These are phyloP conservation scores for Bacidia gigantensis DNA, from an alignment of 495 filamentous ascomycete species.

Conservation along the genomic window DNA sequence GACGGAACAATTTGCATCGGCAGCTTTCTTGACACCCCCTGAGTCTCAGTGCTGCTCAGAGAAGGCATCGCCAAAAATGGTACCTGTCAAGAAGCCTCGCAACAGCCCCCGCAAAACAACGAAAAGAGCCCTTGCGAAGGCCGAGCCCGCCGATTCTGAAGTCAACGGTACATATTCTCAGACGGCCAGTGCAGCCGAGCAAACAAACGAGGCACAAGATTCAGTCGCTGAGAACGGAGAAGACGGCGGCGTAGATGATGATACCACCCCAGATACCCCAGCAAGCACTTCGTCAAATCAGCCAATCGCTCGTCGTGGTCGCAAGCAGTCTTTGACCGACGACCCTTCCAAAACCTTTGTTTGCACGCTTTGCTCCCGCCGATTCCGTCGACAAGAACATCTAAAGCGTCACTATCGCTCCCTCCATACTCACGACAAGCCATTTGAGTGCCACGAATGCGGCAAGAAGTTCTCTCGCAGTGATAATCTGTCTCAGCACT, in stretches of 20 bases:
- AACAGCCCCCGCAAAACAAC: constrained; percentile 15
- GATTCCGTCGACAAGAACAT: constrained; percentile 97
- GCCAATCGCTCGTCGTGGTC: constrained; percentile 79
- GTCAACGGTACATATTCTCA: constrained; percentile 16
- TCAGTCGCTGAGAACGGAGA: constrained; percentile 26
- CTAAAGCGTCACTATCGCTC: constrained; percentile 98
- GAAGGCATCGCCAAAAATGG: constrained; percentile 29
- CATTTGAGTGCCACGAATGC: constrained; percentile 92
- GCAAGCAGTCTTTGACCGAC: constrained; percentile 96
- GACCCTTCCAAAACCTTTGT: constrained; percentile 98
- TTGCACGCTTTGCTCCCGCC: constrained; percentile 86
- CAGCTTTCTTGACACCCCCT: constrained; percentile 32
- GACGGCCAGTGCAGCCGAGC: constrained; percentile 14
- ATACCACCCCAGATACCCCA: constrained; percentile 24
- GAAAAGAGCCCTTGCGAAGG: constrained; percentile 11
- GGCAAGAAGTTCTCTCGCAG: constrained; percentile 98
- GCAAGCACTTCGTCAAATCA: constrained; percentile 34
- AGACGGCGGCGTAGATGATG: constrained; percentile 23
- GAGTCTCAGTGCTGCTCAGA: constrained; percentile 23
- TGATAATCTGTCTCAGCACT: constrained; percentile 93
- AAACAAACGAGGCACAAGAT: constrained; percentile 25
- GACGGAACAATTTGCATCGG: constrained; percentile 40
- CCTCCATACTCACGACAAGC: constrained; percentile 96
- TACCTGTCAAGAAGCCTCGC: constrained; percentile 27
- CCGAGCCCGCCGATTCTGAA: constrained; percentile 22